These are phyloP conservation scores for Hemisphaericaspora subhashii DNA, from an alignment of 1,139 yeast genomes.

Conservation along the genomic window DNA sequence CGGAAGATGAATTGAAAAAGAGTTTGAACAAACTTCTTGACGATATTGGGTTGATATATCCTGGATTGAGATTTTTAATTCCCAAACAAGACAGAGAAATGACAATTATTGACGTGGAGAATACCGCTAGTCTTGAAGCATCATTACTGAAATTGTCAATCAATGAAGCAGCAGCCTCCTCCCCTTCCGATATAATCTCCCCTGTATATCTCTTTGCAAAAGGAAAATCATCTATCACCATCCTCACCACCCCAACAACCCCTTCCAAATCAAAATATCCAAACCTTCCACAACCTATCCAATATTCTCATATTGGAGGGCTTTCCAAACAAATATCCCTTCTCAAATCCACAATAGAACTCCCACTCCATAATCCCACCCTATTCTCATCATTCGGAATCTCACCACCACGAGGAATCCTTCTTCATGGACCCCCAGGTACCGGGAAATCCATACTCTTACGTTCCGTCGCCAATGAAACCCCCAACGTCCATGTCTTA, in stretches of 20 bases:
- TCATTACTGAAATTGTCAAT: constrained; percentile 30
- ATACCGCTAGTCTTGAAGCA: constrained; percentile 18
- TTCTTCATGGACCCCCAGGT: constrained; percentile 96
- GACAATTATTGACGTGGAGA: constrained; percentile 25
- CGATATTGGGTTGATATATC: constrained; percentile 55
- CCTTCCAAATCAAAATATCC: constrained; percentile 31
- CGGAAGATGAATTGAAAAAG: constrained; percentile 6
- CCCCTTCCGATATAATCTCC: constrained; percentile 28
- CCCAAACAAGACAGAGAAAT: constrained; percentile 11
- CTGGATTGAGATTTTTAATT: constrained; percentile 42
- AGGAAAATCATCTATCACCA: constrained; percentile 27
- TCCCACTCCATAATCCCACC: constrained; percentile 78
- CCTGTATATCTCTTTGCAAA: constrained; percentile 48
- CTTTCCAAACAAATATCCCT: constrained; percentile 59
- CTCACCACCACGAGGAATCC: constrained; percentile 84
- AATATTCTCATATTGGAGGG: constrained; percentile 74
- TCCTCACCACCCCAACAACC: constrained; percentile 22
- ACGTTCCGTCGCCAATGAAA: constrained; percentile 71
- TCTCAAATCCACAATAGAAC: constrained; percentile 67
- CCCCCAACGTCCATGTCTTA: constrained; percentile 70
- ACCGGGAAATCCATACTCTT: constrained; percentile 94
- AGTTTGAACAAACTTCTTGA: constrained; percentile 40
- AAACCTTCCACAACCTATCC: constrained; percentile 39
- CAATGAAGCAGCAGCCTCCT: constrained; percentile 13
- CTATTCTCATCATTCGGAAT: constrained; percentile 84